phyloP scores from a whole-genome alignment of 1,284 basidiomycete species.

The Boletus holoroseus region DNA sequence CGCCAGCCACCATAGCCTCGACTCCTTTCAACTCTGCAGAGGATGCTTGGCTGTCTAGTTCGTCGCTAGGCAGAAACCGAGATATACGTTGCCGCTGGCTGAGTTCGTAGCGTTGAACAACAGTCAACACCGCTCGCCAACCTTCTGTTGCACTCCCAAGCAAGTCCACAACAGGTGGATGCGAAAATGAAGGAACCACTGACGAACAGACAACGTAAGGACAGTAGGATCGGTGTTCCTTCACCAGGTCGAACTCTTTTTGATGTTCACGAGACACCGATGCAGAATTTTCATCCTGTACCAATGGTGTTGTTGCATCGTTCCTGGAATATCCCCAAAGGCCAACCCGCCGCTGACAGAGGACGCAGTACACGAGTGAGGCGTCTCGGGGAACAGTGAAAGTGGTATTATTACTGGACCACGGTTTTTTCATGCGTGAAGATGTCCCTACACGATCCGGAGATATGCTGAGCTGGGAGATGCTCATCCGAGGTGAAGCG shows the following conservation, averaged over 20 bases:
- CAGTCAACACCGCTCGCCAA: constrained; percentile 67
- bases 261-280: constrained; percentile 34
- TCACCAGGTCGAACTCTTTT: constrained; percentile 64
- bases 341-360: constrained; percentile 72
- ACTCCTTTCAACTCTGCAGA: constrained; percentile 45
- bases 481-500: constrained; percentile 18
- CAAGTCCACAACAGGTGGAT: constrained; percentile 24
- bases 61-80: constrained; percentile 20
- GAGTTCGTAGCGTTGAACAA: constrained; percentile 59
- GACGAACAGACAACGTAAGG: constrained; percentile 73
- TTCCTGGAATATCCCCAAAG: constrained; percentile 62
- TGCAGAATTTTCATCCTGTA: constrained; percentile 11
- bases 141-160: constrained; percentile 51
- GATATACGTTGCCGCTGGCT: constrained; percentile 50
- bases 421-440: constrained; percentile 5
- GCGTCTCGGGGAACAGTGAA: constrained; percentile 34
- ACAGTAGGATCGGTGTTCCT: constrained; percentile 76
- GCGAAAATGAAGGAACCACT: constrained; percentile 52
- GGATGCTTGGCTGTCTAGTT: constrained; percentile 9
- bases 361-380: constrained; percentile 53
- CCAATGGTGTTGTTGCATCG: constrained; percentile 8
- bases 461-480: constrained; percentile 19
- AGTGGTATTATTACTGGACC: background rate
- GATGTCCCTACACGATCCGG: constrained; percentile 22
- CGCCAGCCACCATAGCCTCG: constrained; percentile 66